These are phyloP conservation scores for Westerdykella aurantiaca DNA, from an alignment of 2,329 filamentous ascomycete genomes.

Conservation along the genomic window DNA sequence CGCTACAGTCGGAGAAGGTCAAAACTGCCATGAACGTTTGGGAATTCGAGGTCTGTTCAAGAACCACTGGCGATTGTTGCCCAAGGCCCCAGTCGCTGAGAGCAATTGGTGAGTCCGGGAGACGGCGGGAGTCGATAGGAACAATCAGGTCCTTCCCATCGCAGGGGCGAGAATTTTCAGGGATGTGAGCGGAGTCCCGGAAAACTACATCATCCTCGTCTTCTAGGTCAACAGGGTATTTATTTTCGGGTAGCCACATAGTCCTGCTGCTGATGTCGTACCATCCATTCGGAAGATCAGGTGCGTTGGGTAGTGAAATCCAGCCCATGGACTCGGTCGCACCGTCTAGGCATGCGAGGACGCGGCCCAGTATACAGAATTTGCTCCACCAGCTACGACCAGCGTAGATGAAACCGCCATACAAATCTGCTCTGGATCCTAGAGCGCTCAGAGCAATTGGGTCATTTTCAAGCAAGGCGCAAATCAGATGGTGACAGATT, in stretches of 20 bases:
- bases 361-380: slow-evolving; percentile 49
- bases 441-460: slow-evolving; percentile 43
- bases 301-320: slow-evolving; percentile 42
- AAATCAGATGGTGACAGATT: slow-evolving; percentile 51
- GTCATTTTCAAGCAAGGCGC: slow-evolving; percentile 52
- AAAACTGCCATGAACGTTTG: slow-evolving; percentile 27
- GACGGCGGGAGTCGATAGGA: slow-evolving; percentile 28
- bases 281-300: slow-evolving; percentile 45
- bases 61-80: slow-evolving; percentile 16
- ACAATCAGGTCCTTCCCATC: slow-evolving; percentile 35
- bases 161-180: slow-evolving; percentile 12
- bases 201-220: slow-evolving; percentile 24
- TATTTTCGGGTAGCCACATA: slow-evolving; percentile 22
- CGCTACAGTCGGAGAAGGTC: slow-evolving; percentile 27
- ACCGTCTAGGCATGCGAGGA: slow-evolving; percentile 44
- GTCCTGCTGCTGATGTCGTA: slow-evolving; percentile 41
- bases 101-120: slow-evolving; percentile 13
- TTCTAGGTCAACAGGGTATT: slow-evolving; percentile 34
- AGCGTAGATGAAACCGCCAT: slow-evolving; percentile 50
- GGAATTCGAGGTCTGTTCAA: slow-evolving; percentile 16
- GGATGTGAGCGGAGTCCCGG: slow-evolving; percentile 33
- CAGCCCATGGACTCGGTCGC: slow-evolving; percentile 52
- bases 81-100: slow-evolving; percentile 27
- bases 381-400: slow-evolving; percentile 54
- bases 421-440: slow-evolving; percentile 48